phyloP scores from a whole-genome alignment of 2,329 filamentous ascomycete genomes.

The Apiospora malaysiana region DNA sequence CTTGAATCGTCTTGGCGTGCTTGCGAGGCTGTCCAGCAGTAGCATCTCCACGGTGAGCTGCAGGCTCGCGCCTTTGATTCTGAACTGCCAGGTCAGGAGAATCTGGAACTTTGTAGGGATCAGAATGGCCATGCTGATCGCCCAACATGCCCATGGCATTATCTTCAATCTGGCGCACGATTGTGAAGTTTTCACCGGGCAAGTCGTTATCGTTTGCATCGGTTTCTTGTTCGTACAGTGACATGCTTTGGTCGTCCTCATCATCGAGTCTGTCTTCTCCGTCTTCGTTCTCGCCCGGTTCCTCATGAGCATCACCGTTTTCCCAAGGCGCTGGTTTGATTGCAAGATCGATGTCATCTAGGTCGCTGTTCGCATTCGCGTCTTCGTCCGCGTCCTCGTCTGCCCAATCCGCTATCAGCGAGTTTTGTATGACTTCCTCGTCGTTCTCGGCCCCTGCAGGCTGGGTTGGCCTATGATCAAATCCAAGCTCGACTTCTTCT shows the following conservation, averaged over 20 bases:
- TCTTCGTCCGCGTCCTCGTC: background rate
- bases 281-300: background rate
- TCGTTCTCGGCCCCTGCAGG: background rate
- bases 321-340: background rate
- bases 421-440: background rate
- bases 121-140: background rate
- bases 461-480: background rate
- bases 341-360: conserved; percentile 5
- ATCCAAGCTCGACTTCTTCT: background rate
- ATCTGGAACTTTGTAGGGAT: background rate
- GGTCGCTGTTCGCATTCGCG: background rate
- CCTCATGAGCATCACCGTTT: background rate
- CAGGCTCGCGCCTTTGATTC: background rate
- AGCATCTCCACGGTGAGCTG: background rate
- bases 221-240: background rate
- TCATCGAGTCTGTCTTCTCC: background rate
- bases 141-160: background rate
- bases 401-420: background rate
- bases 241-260: background rate
- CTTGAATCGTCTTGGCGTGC: background rate
- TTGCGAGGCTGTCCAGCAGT: background rate
- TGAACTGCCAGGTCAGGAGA: background rate
- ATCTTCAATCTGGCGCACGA: background rate
- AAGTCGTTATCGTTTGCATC: background rate
- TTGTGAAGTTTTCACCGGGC: background rate